Evolutionary conservation across 2,329 filamentous ascomycete genomes (phyloP), one percentile per base, ranked within the genome.

Genomic region (Exophiala oligosperma): DNA sequence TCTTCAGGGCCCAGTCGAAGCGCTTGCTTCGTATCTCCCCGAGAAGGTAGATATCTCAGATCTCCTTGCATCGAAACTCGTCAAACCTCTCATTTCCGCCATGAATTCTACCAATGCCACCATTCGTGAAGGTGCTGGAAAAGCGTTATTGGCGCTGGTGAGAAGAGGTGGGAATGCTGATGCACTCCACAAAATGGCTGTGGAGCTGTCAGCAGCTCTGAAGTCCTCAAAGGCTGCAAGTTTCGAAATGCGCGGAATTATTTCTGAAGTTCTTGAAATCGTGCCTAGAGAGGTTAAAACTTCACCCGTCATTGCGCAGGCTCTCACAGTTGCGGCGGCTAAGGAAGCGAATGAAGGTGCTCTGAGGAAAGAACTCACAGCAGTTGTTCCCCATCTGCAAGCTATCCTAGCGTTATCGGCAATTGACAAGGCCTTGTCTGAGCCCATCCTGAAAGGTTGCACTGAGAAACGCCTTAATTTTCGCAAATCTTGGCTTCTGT

Each of bases 281-380:
- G 74, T 93, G 29, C 81, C 84, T 1, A 77, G 84, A 44, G 88
- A 85, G 1, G 72, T 79, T 9, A 73, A 81, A 2, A 80, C 89
- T 40, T 88, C 90, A 0, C 79, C 82, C 57, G 89, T 89, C 64
- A 80, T 93, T 29, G 81, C 85, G 1, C 76, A 80, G 50, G 84
- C 84, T 5, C 80, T 97, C 58, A 84, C 88, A 5, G 74, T 84
- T 17, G 79, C 91, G 12, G 86, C 89, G 17, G 76, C 83, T 5
- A 96, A 97, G 69, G 94, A 99, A 74, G 87, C 92, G 6, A 97
- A 95, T 67, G 94, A 99, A 72, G 77, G 81, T 37, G 92, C 92
- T 43, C 78, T 96, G 26, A 81, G 84, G 43, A 86, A 90, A 8
- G 91, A 96, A 72, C 85, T 92, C 5, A 80, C 81, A 35, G 83